Conservation (phyloP, 768 basidiomycete species). For the Termitomyces titanicus region DNA sequence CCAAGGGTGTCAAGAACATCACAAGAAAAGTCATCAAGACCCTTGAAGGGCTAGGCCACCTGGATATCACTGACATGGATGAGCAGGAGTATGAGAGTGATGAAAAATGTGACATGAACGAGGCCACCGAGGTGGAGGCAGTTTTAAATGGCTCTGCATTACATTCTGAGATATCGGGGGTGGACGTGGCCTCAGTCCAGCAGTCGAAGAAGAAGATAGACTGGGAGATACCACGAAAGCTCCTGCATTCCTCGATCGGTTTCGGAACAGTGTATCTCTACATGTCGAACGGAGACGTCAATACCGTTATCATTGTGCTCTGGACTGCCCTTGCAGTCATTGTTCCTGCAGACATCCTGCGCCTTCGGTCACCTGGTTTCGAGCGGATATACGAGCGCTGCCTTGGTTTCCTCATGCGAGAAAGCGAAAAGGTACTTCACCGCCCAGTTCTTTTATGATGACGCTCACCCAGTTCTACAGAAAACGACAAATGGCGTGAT, state of each 20-base stretch:
- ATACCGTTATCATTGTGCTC: constrained; percentile 58
- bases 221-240: constrained; percentile 90
- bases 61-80: constrained; percentile 29
- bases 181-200: background rate
- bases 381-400: constrained; percentile 66
- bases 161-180: constrained; percentile 4
- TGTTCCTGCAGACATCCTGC: constrained; percentile 69
- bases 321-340: constrained; percentile 65
- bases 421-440: constrained; percentile 70
- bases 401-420: constrained; percentile 86
- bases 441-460: background rate
- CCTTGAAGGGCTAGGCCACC: constrained; percentile 42
- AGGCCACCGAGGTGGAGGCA: constrained; percentile 24
- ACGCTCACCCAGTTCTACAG: constrained; percentile 27
- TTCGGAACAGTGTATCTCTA: constrained; percentile 43
- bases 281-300: constrained; percentile 54
- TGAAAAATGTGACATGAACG: constrained; percentile 22
- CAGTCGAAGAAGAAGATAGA: constrained; percentile 43
- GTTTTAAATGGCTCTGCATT: constrained; percentile 10
- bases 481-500: constrained; percentile 81
- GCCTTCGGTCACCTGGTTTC: constrained; percentile 62
- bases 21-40: constrained; percentile 46
- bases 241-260: constrained; percentile 83
- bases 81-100: constrained; percentile 30
- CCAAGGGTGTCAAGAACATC: constrained; percentile 42